Evolutionary conservation across 257 asterid species (phyloP).

Genomic region (Gentiana dahurica): DNA sequence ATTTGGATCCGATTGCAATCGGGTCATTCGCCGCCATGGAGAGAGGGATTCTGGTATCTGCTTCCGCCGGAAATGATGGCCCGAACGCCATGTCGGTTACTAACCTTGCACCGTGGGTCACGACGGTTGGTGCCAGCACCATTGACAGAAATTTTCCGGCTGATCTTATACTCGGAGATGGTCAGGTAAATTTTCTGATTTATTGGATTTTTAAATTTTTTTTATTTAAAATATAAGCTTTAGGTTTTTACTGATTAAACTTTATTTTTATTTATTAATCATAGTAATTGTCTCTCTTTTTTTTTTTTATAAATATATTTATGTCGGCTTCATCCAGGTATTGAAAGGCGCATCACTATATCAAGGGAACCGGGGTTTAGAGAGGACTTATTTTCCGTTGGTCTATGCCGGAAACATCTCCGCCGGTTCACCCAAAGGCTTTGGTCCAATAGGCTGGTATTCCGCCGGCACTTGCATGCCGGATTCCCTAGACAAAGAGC

Average conservation of each 20-base stretch:
- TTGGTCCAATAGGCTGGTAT: slow-evolving; percentile 24
- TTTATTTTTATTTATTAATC: no score
- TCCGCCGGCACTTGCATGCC: slow-evolving; percentile 39
- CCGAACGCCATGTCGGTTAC: slow-evolving; percentile 58
- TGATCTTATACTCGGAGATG: slow-evolving; percentile 46
- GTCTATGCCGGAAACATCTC: slow-evolving; percentile 59
- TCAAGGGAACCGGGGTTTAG: slow-evolving; percentile 19
- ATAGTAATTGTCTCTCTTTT: no score
- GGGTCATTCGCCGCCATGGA: slow-evolving; percentile 82
- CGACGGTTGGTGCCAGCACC: slow-evolving; percentile 83
- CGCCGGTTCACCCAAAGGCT: slow-evolving; percentile 9
- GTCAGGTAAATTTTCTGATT: slow-evolving; percentile 13
- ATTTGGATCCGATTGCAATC: slow-evolving; percentile 58
- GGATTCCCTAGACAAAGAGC: slow-evolving; percentile 39
- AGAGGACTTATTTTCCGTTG: slow-evolving; percentile 32
- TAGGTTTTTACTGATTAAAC: no score
- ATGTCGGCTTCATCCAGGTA: slow-evolving; percentile 18
- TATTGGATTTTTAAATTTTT: no score
- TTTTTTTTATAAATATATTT: no score
- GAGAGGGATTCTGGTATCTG: slow-evolving; percentile 58
- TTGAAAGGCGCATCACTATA: slow-evolving; percentile 54
- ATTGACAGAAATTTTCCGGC: slow-evolving; percentile 74
- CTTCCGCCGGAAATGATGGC: slow-evolving; percentile 86
- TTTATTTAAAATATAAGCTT: no score
- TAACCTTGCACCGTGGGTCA: slow-evolving; percentile 83